Base-by-base conservation (phyloP, 2,329 filamentous ascomycete genomes). In the Parastagonospora nodorum region DNA sequence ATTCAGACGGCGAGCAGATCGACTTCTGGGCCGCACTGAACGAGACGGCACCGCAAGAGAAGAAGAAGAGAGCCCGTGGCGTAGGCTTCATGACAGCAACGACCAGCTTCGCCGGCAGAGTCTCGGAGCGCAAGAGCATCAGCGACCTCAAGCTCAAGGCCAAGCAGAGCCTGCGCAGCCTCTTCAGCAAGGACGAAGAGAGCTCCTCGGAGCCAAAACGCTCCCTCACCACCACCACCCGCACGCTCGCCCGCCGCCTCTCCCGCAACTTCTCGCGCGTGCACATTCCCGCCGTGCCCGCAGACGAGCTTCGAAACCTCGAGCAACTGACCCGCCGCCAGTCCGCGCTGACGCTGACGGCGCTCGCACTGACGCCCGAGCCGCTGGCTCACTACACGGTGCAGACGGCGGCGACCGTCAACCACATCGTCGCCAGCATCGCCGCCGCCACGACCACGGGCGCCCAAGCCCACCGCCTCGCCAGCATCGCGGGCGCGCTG, bases 121-220 rank as follows among this genome's bases (percentile, higher is more conserved):
- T 10, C 30, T 10, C 10, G 9, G 30, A 32, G 30, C 10, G 9
- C 10, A 32, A 32, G n/a, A 32, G n/a, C 10, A 32, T n/a, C 3
- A 32, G 10, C 30, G n/a, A 10, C 9, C 3, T 32, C 2, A 10
- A 55, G 31, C 36, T 64, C 36, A 65, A 62, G 28, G 31, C 53
- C 5, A 65, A 66, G 48, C 58, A 53, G 19, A 69, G 65, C 45
- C 44, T 72, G 24, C 61, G 58, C 3, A 47, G 58, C n/a, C 39
- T 71, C 4, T 69, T 71, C 46, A 49, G 50, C 8, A 63, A 42
- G 33, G 57, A 53, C 11, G 49, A 60, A 4, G 43, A 31, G 12
- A 57, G 55, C 11, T 31, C 15, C 6, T 41, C 30, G 10, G 42
- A 40, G 35, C 45, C 31, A n/a, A 30, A 19, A 12, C 42, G 55